Base-by-base conservation (phyloP, 495 filamentous ascomycete genomes). In the Aspergillus egyptiacus region DNA sequence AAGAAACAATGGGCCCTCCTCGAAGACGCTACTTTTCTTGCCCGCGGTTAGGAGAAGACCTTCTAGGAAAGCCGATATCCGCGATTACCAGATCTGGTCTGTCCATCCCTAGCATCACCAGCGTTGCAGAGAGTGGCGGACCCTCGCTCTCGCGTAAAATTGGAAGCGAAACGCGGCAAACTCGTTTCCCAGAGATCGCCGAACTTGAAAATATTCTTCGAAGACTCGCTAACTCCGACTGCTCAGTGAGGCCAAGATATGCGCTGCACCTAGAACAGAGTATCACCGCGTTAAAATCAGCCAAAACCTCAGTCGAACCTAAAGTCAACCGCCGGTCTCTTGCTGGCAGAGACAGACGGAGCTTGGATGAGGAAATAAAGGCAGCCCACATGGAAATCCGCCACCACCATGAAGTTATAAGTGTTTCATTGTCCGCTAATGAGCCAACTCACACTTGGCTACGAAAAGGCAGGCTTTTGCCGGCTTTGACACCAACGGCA, bases 211-310 rank as follows among this genome's bases (percentile, higher is more conserved):
- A 2, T 2, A 48, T 48, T 9, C 15, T 31, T 14, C 6, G 6
- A 31, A 22, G 5, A 11, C 23, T 41, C 14, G 46, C 17, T 8
- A 5, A 34, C n/a, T 41, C 35, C 6, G 36, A 32, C 10, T 49
- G 46, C 14, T 34, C 46, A 11, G 36, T 49, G 10, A 49, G 13
- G 11, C 24, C 20, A 17, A 41, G n/a, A 13, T 49, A 49, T 22
- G 35, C 46, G 5, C 36, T 24, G 18, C 27, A 41, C 25, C 20
- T 49, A 2, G 13, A 25, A 1, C 46, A 33, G 15, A 49, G 46
- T 15, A 49, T 49, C 5, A 11, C 18, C n/a, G 46, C 46, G 11
- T 49, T 2, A 32, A 14, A 15, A 25, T 14, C 20, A 34, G 14
- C 10, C 4, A 17, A 13, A n/a, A 25, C 33, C 15, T 17, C n/a